Base-by-base conservation (phyloP, 2,329 filamentous ascomycete species). In the Sporothrix variecibatus region DNA sequence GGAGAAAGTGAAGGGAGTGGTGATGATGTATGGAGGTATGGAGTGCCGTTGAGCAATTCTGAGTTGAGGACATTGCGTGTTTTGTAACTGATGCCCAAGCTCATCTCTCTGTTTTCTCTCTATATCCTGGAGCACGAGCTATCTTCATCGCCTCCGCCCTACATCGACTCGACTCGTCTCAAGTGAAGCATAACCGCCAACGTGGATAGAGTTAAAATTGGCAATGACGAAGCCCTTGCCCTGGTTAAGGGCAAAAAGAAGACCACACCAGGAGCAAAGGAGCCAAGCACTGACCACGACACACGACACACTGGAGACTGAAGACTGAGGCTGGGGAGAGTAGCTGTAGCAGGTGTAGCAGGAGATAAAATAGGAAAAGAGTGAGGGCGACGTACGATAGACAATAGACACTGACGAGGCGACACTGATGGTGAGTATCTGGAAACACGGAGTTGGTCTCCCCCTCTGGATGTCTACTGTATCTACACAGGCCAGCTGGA, bases 161-260 rank as follows among this genome's bases (percentile, higher is more conserved):
- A 49, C 43, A 3, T 4, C 15, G 43, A 49, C 51, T 53, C n/a
- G 20, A 15, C n/a, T 43, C 60, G 38, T 20, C 23, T 20, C 26
- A 9, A 9, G 3, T 56, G 40, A 72, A 72, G 69, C 56, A 31
- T 72, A 72, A 72, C 38, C 40, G 70, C 53, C 56, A 49, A 72
- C 56, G 70, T 72, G 56, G 56, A 72, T 72, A 64, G 53, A 64
- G 70, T 72, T 71, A 70, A 72, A 62, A 72, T 64, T 72, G 70
- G 70, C 49, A 23, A 72, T 72, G 70, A 72, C 70, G 70, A 72
- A 26, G 70, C 56, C 53, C n/a, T 67, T 28, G 11, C 23, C 38
- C n/a, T 11, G 23, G 3, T 23, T 31, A n/a, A n/a, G 65, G 17
- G 9, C 26, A 43, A 11, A 9, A 9, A 20, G 62, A 20, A 7